Percentiles rank a stretch among this genome's conserved stretches.
Evolutionary conservation across 129 eudicot species (phyloP).

Genomic region (Lactuca sativa): DNA sequence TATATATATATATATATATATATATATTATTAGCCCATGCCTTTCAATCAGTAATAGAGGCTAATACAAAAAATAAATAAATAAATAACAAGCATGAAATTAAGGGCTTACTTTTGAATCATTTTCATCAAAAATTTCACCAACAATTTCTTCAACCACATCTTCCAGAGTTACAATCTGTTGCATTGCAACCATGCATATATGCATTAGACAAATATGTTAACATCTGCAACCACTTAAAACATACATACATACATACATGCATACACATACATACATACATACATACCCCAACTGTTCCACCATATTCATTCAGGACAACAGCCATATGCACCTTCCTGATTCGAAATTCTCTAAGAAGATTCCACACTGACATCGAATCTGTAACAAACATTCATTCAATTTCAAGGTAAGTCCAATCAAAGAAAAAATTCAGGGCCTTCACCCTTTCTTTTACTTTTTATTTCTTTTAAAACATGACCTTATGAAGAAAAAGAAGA

Average conservation of each 20-base stretch:
- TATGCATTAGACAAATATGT: too few relatives aligned
- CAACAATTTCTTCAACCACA: constrained; percentile 98
- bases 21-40: background rate
- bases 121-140: constrained; percentile 96
- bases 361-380: constrained; percentile 99
- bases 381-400: constrained; percentile 42
- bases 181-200: constrained; percentile 5
- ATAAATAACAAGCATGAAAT: background rate
- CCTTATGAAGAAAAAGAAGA: background rate
- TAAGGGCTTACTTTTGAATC: constrained; percentile 76
- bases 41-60: background rate
- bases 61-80: background rate
- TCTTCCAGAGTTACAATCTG: constrained; percentile 97
- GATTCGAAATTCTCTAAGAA: constrained; percentile 98
- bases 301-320: constrained; percentile 97
- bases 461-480: background rate
- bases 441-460: too few relatives aligned
- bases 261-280: too few relatives aligned
- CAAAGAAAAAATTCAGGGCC: background rate
- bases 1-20: background rate
- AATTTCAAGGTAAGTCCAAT: too few relatives aligned
- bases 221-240: background rate
- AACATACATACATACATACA: constrained; percentile 66
- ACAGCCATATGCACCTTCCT: constrained; percentile 99
- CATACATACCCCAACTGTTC: constrained; percentile 89